Evolutionary conservation across 2,329 filamentous ascomycete species (phyloP).

Genomic region (Xylaria sp.): DNA sequence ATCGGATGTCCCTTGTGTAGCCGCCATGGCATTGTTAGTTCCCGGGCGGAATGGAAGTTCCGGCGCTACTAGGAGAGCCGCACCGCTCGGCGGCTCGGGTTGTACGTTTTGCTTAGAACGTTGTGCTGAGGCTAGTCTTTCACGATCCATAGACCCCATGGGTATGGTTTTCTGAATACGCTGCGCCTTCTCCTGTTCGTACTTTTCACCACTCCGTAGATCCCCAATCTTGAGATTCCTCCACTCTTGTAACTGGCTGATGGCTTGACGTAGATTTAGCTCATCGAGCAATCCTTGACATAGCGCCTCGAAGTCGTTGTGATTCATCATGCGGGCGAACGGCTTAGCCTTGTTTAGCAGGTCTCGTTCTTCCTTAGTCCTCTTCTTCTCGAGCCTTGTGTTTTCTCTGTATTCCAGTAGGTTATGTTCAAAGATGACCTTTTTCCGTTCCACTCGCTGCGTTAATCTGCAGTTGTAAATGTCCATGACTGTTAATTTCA

Average conservation of each 20-base stretch:
- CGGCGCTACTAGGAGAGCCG: constrained; percentile 79
- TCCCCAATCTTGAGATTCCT: constrained; percentile 85
- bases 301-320: constrained; percentile 87
- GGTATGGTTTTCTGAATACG: constrained; percentile 77
- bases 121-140: constrained; percentile 76
- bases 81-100: constrained; percentile 78
- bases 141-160: constrained; percentile 86
- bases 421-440: constrained; percentile 95
- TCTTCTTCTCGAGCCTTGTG: constrained; percentile 88
- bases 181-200: constrained; percentile 85
- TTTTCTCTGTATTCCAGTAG: constrained; percentile 95
- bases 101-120: constrained; percentile 73
- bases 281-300: constrained; percentile 89
- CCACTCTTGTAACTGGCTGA: constrained; percentile 94
- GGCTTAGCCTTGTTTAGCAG: constrained; percentile 93
- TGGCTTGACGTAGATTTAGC: constrained; percentile 89
- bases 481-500: constrained; percentile 98
- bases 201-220: constrained; percentile 87
- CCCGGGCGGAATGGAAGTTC: constrained; percentile 75
- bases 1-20: constrained; percentile 44
- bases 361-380: constrained; percentile 94
- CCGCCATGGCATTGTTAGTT: constrained; percentile 45
- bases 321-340: constrained; percentile 96
- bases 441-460: constrained; percentile 91
- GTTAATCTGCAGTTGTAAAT: constrained; percentile 96